Base-by-base conservation (phyloP, 1,139 yeast species). In the Protomyces lactucae-debilis region DNA sequence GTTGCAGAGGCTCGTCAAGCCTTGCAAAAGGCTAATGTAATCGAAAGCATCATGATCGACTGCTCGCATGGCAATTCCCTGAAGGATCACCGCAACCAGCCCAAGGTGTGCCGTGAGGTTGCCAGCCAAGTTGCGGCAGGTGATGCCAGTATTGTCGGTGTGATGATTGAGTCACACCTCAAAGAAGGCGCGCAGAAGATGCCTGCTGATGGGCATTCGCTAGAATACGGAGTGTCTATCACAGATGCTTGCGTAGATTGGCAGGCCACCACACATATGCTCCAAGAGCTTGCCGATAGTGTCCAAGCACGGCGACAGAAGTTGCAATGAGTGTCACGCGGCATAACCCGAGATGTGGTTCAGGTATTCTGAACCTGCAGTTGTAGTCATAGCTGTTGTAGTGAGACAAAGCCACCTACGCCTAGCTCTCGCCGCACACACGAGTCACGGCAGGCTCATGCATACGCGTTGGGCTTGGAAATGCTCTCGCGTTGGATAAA, bases 1-100 rank as follows among this genome's bases (percentile, higher is more conserved):
- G 90, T 93, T 59, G 81, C 83, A 66, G 86, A 82, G 55, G 96
- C 96, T 67, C 87, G 91, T 79, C 81, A 79, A 64, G 83, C 83
- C 72, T 76, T 85, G 64, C 80, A 79, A 45, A 76, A 73, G 53
- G 79, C 77, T 2, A 71, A 71, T 21, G 71, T 73, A 35, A 71
- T 68, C 66, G 82, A 79, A 68, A 80, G 81, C 64, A 80, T 91
- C 71, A 92, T 93, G 98, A 86, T 93, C 70, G 99, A 93, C 78
- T 93, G 97, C 78, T 91, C 97, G 61, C 99, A 93, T 77, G 99
- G 96, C 72, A 93, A 93, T 82, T 91, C 98, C 51, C 84, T 82
- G 76, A 93, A 93, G 80, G 96, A 93, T 77, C 91, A 84, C 86
- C 83, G 87, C 76, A 92, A 92, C 79, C 99, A 93, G 79, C 97